phyloP scores from a whole-genome alignment of 805 yeast genomes.

The Candida quercuum region DNA sequence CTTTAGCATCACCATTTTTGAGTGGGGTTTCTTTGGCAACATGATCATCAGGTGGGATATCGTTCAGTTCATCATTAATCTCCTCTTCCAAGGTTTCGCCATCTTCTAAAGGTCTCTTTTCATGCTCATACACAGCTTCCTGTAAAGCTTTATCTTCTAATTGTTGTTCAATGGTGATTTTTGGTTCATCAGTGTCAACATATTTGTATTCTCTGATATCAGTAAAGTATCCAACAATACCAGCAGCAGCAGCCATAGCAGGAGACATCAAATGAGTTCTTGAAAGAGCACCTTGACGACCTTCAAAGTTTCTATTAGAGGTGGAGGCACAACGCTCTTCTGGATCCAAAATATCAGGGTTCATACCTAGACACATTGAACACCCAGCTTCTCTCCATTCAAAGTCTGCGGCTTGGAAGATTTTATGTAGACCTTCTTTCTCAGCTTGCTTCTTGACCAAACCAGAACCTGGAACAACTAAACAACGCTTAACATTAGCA shows the following conservation, averaged over 20 bases:
- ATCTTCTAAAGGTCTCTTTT: slow-evolving; percentile 55
- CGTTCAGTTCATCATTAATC: slow-evolving; percentile 51
- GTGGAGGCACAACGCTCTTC: slow-evolving; percentile 98
- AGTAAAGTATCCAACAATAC: slow-evolving; percentile 80
- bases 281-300: slow-evolving; percentile 96
- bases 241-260: slow-evolving; percentile 99
- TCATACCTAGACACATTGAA: slow-evolving; percentile 99
- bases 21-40: slow-evolving; percentile 31
- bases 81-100: slow-evolving; percentile 45
- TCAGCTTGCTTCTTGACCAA: slow-evolving; percentile 92
- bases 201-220: slow-evolving; percentile 83
- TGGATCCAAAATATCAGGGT: slow-evolving; percentile 93
- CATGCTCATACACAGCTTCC: slow-evolving; percentile 67
- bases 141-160: slow-evolving; percentile 57
- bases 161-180: slow-evolving; percentile 39
- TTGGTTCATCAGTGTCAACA: slow-evolving; percentile 54
- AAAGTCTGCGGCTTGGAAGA: slow-evolving; percentile 89
- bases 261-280: slow-evolving; percentile 98
- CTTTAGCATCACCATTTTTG: slow-evolving; percentile 24
- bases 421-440: slow-evolving; percentile 86
- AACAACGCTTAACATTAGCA: slow-evolving; percentile 67
- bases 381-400: slow-evolving; percentile 99
- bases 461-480: slow-evolving; percentile 98
- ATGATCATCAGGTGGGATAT: slow-evolving; percentile 53
- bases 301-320: slow-evolving; percentile 97